Evolutionary conservation across 441 rosid species (phyloP).

Genomic region (Adansonia grandidieri): DNA sequence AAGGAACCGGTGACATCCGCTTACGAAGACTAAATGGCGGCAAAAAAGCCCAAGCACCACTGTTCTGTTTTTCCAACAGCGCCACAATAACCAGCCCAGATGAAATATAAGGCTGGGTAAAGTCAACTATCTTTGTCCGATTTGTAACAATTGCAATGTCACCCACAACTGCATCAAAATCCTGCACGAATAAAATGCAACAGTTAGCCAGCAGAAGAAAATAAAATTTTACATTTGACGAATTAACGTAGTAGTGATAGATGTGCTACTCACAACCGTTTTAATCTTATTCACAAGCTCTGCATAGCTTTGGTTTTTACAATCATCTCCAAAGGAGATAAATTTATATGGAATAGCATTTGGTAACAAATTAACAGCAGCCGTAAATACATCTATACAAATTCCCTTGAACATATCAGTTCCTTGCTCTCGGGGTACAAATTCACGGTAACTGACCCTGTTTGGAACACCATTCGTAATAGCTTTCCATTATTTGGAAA

Average conservation of each 20-base stretch:
- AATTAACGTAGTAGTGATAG: background rate
- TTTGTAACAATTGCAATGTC: slow-evolving; percentile 85
- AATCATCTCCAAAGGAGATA: slow-evolving; percentile 74
- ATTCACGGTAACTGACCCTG: slow-evolving; percentile 71
- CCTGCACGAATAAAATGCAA: slow-evolving; percentile 45
- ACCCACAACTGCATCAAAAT: slow-evolving; percentile 83
- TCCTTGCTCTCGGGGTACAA: slow-evolving; percentile 64
- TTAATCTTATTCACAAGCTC: slow-evolving; percentile 67
- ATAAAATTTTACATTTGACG: background rate
- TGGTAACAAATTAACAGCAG: slow-evolving; percentile 77
- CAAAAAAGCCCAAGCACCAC: slow-evolving; percentile 92
- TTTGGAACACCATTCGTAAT: slow-evolving; percentile 78
- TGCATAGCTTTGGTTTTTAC: slow-evolving; percentile 70
- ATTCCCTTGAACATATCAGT: slow-evolving; percentile 72
- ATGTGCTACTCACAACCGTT: slow-evolving; percentile 62
- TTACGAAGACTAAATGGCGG: slow-evolving; percentile 66
- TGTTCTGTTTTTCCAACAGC: slow-evolving; percentile 64
- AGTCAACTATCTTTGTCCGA: slow-evolving; percentile 81
- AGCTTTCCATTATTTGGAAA: slow-evolving; percentile 81
- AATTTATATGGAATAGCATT: slow-evolving; percentile 77
- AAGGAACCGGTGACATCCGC: slow-evolving; percentile 75
- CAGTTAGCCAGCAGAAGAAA: slow-evolving; percentile 31
- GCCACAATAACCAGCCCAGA: slow-evolving; percentile 89
- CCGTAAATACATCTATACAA: slow-evolving; percentile 84
- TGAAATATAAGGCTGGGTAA: slow-evolving; percentile 83